These are phyloP conservation scores for Cercospora berteroae DNA, from an alignment of 2,329 filamentous ascomycete genomes.

Conservation along the genomic window DNA sequence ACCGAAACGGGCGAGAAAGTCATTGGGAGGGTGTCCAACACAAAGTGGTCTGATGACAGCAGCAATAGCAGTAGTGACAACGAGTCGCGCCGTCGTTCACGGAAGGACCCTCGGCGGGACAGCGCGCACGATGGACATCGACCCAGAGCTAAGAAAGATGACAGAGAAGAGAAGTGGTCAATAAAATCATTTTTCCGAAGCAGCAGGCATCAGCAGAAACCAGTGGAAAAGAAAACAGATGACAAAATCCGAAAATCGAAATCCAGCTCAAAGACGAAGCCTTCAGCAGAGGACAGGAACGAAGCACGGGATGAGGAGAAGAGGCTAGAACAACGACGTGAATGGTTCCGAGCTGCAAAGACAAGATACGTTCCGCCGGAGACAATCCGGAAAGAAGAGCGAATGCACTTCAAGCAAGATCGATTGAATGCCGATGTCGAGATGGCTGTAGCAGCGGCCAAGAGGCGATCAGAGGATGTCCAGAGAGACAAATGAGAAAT, in stretches of 20 bases:
- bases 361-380: not conserved
- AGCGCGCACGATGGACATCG: not conserved
- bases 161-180: not conserved
- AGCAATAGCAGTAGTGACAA: not conserved
- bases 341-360: conserved; percentile 5
- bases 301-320: not conserved
- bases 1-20: not conserved
- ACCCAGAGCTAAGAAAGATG: not conserved
- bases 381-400: not conserved
- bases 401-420: conserved; percentile 1
- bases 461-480: not conserved
- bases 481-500: not conserved
- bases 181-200: conserved; percentile 3
- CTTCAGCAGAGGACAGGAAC: not conserved
- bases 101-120: not conserved
- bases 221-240: not conserved
- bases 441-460: conserved; percentile 3
- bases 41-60: not conserved
- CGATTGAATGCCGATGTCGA: not conserved
- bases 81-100: not conserved
- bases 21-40: not conserved
- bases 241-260: not conserved
- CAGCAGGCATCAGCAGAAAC: conserved; percentile 4
- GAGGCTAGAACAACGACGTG: not conserved
- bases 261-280: not conserved